Conservation (phyloP, 164 flowering plant genomes). For the Magnolia sinica region DNA sequence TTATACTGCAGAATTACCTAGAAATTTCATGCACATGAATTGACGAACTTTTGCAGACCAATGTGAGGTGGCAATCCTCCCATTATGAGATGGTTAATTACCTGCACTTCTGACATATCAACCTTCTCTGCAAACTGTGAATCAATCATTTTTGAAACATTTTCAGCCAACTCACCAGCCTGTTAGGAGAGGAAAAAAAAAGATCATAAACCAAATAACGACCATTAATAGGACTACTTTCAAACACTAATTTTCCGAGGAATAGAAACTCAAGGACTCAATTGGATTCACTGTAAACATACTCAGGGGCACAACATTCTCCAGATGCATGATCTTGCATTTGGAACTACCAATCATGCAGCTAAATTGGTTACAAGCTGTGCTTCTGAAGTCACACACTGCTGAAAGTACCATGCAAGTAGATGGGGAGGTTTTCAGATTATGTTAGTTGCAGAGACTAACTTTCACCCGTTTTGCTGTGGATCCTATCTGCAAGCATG, state of each 20-base stretch:
- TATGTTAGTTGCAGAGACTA: no score
- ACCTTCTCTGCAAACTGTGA: slow-evolving; percentile 63
- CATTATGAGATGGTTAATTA: slow-evolving; percentile 16
- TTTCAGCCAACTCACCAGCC: slow-evolving; percentile 95
- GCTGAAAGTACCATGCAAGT: no score
- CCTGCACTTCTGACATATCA: slow-evolving; percentile 98
- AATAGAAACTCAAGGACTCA: background rate
- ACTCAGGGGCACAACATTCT: background rate
- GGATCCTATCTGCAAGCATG: no score
- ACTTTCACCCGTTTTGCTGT: no score
- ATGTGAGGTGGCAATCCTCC: background rate
- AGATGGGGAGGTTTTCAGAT: no score
- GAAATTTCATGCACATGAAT: background rate
- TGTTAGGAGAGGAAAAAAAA: slow-evolving; percentile 22
- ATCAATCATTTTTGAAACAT: slow-evolving; percentile 81
- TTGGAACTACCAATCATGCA: background rate
- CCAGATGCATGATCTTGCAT: background rate
- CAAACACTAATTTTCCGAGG: background rate
- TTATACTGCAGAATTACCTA: slow-evolving; percentile 66
- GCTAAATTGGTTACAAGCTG: background rate
- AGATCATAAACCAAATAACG: background rate
- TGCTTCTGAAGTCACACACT: no score
- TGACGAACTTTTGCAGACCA: background rate
- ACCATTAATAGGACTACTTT: no score
- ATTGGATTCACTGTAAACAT: background rate